These are phyloP conservation scores for Fistulifera pelliculosa DNA, from an alignment of 108 stramenopile species.

Conservation along the genomic window DNA sequence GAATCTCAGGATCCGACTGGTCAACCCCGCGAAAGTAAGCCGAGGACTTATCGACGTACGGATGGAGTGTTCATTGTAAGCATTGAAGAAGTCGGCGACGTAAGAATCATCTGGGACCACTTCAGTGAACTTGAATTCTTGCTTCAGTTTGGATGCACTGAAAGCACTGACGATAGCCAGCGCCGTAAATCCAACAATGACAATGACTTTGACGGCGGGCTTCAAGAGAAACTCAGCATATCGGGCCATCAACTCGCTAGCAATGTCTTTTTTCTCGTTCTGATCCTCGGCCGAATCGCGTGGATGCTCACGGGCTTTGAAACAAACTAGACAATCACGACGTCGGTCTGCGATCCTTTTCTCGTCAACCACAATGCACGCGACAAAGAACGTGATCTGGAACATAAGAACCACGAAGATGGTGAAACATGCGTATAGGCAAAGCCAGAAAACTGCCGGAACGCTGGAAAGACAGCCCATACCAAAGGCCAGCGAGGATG, in stretches of 20 bases:
- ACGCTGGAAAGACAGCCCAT: conserved; percentile 16
- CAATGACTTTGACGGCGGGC: neutral
- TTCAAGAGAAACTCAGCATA: conserved; percentile 4
- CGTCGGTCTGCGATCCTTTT: conserved; percentile 8
- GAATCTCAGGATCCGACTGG: conserved; percentile 9
- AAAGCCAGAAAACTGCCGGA: conserved; percentile 18
- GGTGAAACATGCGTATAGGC: conserved; percentile 19
- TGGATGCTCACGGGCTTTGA: conserved; percentile 3
- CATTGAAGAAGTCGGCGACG: conserved; percentile 3
- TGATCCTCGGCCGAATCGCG: no score
- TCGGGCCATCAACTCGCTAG: conserved; percentile 1
- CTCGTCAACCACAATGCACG: conserved; percentile 17
- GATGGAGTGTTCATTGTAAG: neutral
- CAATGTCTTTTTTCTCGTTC: no score
- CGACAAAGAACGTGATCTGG: conserved; percentile 24
- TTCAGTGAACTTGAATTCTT: conserved; percentile 10
- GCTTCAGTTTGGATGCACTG: conserved; percentile 4
- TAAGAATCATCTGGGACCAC: conserved; percentile 14
- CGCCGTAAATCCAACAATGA: conserved; percentile 4
- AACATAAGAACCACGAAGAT: conserved; percentile 6
- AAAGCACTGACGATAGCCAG: neutral
- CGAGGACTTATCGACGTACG: neutral
- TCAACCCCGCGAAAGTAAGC: conserved; percentile 9
- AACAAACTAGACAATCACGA: conserved; percentile 22
- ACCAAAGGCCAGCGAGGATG: conserved; percentile 17